These are phyloP conservation scores for Phytopythium vexans DNA, from an alignment of 352 stramenopile species.

Conservation along the genomic window DNA sequence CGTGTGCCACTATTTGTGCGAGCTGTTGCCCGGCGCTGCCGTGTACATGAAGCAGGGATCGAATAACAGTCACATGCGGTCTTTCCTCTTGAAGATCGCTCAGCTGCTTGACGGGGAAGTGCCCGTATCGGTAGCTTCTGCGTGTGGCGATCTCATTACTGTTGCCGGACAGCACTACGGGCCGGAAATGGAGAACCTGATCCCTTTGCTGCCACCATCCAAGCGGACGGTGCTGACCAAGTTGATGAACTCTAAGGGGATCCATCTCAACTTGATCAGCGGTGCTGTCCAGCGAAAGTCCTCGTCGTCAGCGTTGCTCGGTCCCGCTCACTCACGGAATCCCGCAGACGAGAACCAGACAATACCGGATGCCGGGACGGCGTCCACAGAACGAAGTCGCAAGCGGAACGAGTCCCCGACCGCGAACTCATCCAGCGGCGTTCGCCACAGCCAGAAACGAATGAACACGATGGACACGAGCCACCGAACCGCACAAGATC, in stretches of 20 bases:
- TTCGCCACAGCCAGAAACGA: slow-evolving; percentile 36
- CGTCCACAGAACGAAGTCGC: slow-evolving; percentile 26
- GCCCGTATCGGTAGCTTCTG: slow-evolving; percentile 51
- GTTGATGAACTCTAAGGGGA: slow-evolving; percentile 53
- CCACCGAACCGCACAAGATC: background rate
- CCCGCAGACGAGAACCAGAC: slow-evolving; percentile 13
- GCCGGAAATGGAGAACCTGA: slow-evolving; percentile 43
- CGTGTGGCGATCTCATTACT: slow-evolving; percentile 57
- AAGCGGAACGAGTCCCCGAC: slow-evolving; percentile 52
- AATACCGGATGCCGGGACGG: background rate
- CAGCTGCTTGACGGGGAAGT: slow-evolving; percentile 61
- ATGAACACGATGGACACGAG: slow-evolving; percentile 23
- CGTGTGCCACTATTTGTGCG: slow-evolving; percentile 63
- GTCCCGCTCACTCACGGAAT: background rate
- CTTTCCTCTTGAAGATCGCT: slow-evolving; percentile 65
- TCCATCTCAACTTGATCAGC: slow-evolving; percentile 35
- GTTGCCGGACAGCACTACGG: slow-evolving; percentile 43
- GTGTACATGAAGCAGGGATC: slow-evolving; percentile 59
- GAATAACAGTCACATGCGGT: slow-evolving; percentile 67
- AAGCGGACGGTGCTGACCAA: slow-evolving; percentile 52
- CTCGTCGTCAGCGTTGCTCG: background rate
- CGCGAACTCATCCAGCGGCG: slow-evolving; percentile 24
- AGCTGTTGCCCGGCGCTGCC: slow-evolving; percentile 43
- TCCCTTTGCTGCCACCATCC: slow-evolving; percentile 53
- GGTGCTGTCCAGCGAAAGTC: background rate